phyloP scores from a whole-genome alignment of 306 rosid genomes.

The Acacia confusa region DNA sequence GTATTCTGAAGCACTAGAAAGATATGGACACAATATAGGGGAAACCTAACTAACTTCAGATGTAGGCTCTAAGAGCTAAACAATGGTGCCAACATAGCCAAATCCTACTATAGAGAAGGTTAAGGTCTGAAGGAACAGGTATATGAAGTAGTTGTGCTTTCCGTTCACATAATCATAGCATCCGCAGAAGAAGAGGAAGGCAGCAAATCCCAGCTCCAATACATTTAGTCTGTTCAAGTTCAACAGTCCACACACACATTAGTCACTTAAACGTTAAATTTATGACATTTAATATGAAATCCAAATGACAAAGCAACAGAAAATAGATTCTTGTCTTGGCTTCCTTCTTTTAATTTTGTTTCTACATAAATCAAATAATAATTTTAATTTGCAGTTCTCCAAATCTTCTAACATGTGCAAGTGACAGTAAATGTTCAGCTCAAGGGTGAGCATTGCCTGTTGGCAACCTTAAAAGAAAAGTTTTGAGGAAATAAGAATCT shows the following conservation, averaged over 20 bases:
- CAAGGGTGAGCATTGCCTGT: slow-evolving; percentile 3
- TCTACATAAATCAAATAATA: not conserved
- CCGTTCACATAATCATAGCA: slow-evolving; percentile 86
- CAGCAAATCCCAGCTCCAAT: slow-evolving; percentile 87
- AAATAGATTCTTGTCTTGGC: not conserved
- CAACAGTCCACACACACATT: slow-evolving; percentile 15
- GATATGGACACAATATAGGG: slow-evolving; percentile 34
- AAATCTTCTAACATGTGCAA: slow-evolving; percentile 20
- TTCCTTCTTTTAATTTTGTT: not conserved
- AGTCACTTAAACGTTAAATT: not conserved
- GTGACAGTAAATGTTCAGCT: not conserved
- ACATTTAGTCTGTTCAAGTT: slow-evolving; percentile 54
- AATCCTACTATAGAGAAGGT: slow-evolving; percentile 73
- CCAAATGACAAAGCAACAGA: not conserved
- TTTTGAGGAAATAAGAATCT: slow-evolving; percentile 33
- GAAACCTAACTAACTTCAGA: slow-evolving; percentile 27
- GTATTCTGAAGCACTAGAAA: slow-evolving; percentile 29
- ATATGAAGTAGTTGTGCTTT: slow-evolving; percentile 80
- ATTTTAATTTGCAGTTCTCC: not conserved
- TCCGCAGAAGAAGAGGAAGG: slow-evolving; percentile 77
- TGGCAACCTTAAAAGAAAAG: slow-evolving; percentile 16
- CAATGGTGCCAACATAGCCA: slow-evolving; percentile 84
- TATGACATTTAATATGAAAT: not conserved
- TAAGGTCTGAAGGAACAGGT: slow-evolving; percentile 86
- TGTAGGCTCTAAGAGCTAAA: slow-evolving; percentile 46